Evolutionary conservation across 768 basidiomycete genomes (phyloP).

Genomic region (Termitomyces sp.): DNA sequence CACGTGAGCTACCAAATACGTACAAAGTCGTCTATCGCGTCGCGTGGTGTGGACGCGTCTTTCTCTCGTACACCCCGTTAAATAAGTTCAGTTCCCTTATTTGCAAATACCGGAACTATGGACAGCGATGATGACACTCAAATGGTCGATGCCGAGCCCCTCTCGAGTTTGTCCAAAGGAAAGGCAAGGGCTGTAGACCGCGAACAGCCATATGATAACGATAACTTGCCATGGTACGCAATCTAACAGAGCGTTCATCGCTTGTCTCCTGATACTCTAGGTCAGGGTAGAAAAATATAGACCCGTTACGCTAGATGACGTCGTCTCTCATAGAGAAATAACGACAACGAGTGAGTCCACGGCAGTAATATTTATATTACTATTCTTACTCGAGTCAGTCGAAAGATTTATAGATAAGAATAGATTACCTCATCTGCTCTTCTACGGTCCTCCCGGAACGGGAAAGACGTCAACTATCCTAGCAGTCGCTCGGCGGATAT

Average conservation of each 20-base stretch:
- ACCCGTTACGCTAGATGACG: slow-evolving; percentile 85
- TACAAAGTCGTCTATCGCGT: slow-evolving; percentile 6
- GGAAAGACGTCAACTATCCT: slow-evolving; percentile 98
- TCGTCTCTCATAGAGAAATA: slow-evolving; percentile 96
- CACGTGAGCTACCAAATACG: slow-evolving; percentile 3
- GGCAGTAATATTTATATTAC: neutral
- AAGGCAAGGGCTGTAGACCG: slow-evolving; percentile 61
- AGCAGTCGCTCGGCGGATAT: slow-evolving; percentile 92
- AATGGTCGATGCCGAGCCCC: slow-evolving; percentile 43
- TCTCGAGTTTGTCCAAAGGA: slow-evolving; percentile 44
- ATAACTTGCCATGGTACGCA: slow-evolving; percentile 77
- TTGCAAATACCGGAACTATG: slow-evolving; percentile 30
- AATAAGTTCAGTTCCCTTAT: neutral
- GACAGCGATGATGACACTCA: slow-evolving; percentile 51
- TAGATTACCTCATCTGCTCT: slow-evolving; percentile 87
- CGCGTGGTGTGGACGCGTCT: slow-evolving; percentile 11
- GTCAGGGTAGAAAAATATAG: slow-evolving; percentile 97
- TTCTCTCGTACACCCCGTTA: no score
- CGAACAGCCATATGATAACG: slow-evolving; percentile 38
- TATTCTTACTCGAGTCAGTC: slow-evolving; percentile 43
- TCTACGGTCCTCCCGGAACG: slow-evolving; percentile 98
- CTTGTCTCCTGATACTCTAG: neutral
- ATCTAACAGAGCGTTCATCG: slow-evolving; percentile 1
- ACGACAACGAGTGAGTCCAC: slow-evolving; percentile 77
- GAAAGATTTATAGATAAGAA: slow-evolving; percentile 96